Evolutionary conservation across 441 rosid genomes (phyloP), one percentile per base, ranked within the genome.

Genomic region (Hura crepitans): DNA sequence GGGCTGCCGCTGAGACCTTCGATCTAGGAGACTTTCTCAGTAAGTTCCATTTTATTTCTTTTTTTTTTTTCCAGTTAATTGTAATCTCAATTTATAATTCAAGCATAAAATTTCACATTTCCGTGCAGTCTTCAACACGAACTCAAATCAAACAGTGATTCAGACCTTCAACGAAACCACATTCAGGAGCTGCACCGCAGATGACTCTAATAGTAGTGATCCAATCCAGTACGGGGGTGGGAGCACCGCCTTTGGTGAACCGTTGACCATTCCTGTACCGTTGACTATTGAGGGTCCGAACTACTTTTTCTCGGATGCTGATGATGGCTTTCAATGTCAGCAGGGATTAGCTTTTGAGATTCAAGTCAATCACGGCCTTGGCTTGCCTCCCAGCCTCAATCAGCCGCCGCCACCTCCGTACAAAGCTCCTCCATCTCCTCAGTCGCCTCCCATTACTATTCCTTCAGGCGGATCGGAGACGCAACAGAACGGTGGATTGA

Each of bases 371-470:
- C 88, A 45, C 56, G 89, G 89, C 65, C 77, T 76, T 59, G 93
- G 91, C 67, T 75, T 85, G 75, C 93, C 91, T 20, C 86, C 89
- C 25, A 80, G 80, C 75, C 91, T 88, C 55, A 88, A 69, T 66
- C 87, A 86, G 76, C 91, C 91, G 18, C 93, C 89, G 12, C 91
- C 91, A 10, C 89, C 88, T 11, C 86, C 89, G 2, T 83, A 81
- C 71, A 58, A 56, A 11, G 79, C 73, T 63, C 85, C 88, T 20
- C 86, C 84, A 2, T 76, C 84, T 7, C 58, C 81, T 43, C 75
- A 69, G 14, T 69, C 81, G 3, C 86, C 88, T 10, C 86, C 90
- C 20, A 23, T 66, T 64, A 27, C 72, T 9, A 71, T 70, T 69
- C 53, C 39, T 35, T 35, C 23, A 8, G 78, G 80, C 10, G 77